phyloP scores from a whole-genome alignment of 352 stramenopile genomes.

The Globisporangium heterothallicum region DNA sequence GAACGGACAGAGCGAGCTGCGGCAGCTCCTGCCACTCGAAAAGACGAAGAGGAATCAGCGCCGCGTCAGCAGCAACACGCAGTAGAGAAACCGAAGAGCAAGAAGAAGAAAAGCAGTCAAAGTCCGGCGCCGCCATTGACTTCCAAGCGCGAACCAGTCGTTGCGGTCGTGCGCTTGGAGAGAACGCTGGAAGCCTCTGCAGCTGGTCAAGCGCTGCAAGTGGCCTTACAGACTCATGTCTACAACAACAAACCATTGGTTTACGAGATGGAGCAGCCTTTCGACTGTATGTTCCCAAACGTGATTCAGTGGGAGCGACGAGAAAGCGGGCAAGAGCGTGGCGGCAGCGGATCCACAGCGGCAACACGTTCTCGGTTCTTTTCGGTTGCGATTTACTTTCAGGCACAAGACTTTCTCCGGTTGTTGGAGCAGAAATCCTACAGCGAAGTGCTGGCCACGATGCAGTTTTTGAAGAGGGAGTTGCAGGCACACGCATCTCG shows the following conservation, averaged over 20 bases:
- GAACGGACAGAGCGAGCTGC: too few relatives aligned
- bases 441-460: constrained; percentile 23
- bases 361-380: constrained; percentile 1
- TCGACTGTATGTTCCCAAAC: constrained; percentile 25
- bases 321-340: background rate
- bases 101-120: too few relatives aligned
- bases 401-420: constrained; percentile 33
- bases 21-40: background rate
- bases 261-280: constrained; percentile 22
- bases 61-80: constrained; percentile 3
- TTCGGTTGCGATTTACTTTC: constrained; percentile 34
- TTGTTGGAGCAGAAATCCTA: constrained; percentile 34
- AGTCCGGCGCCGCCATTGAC: too few relatives aligned
- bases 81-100: too few relatives aligned
- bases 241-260: constrained; percentile 55
- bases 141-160: constrained; percentile 7
- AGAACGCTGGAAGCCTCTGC: constrained; percentile 30
- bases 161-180: constrained; percentile 39
- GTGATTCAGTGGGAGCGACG: constrained; percentile 37
- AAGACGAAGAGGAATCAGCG: background rate
- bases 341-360: background rate
- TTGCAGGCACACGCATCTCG: too few relatives aligned
- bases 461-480: constrained; percentile 24
- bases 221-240: constrained; percentile 35
- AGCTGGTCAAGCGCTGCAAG: constrained; percentile 27